Conservation (phyloP, 139 green algal genomes). For the Tetradesmus lagerheimii region DNA sequence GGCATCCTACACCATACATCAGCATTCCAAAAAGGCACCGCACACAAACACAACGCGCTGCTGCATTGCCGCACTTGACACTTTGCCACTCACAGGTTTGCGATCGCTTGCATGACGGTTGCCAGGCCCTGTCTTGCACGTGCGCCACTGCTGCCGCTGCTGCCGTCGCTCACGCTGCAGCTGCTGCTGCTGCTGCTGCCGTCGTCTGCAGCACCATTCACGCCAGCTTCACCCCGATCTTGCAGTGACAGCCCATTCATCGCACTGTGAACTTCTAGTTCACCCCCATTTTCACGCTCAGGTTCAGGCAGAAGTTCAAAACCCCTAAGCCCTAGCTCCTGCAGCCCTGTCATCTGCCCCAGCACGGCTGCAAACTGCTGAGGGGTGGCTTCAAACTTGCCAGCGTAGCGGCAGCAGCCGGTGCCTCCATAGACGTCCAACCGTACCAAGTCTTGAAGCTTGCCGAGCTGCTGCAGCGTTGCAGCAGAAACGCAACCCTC, state of each 20-base stretch:
- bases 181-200: not conserved
- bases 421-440: constrained; percentile 1
- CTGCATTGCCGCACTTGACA: too few relatives aligned
- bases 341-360: constrained; percentile 6
- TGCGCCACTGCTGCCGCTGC: not conserved
- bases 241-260: not conserved
- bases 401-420: constrained; percentile 20
- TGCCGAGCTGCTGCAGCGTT: not conserved
- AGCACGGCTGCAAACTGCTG: constrained; percentile 20
- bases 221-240: not conserved
- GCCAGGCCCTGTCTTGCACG: not conserved
- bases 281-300: not conserved
- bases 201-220: not conserved
- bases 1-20: too few relatives aligned
- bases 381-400: constrained; percentile 12
- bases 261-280: not conserved
- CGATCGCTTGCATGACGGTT: constrained; percentile 5
- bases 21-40: too few relatives aligned
- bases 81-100: not conserved
- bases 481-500: not conserved
- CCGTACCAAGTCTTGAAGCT: not conserved
- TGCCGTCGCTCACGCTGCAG: not conserved
- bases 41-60: not conserved
- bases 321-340: constrained; percentile 10
- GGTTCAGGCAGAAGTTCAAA: constrained; percentile 14